A percentile compares a stretch with the other conserved stretches of the same genome.
Conservation (phyloP, 2,329 filamentous ascomycete genomes). For the Geosmithia flava region DNA sequence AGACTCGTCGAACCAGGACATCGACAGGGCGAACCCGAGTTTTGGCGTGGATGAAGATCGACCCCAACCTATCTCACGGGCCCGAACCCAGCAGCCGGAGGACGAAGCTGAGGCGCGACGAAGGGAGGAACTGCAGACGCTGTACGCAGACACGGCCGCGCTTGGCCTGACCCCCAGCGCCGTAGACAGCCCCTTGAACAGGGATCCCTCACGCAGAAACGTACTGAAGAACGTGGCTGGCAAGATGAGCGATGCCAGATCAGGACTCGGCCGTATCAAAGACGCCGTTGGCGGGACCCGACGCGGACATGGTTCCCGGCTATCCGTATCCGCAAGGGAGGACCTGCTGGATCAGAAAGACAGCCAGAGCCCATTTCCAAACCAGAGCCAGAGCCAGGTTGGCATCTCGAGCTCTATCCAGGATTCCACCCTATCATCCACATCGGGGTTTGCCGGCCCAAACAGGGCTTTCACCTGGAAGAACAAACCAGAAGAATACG, state of each 20-base stretch:
- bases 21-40: constrained; percentile 31
- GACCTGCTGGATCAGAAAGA: constrained; percentile 21
- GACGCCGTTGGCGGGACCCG: constrained; percentile 59
- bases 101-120: constrained; percentile 33
- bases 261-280: constrained; percentile 74
- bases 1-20: constrained; percentile 32
- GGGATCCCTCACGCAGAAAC: constrained; percentile 47
- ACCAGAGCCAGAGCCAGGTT: background rate
- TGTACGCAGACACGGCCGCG: constrained; percentile 29
- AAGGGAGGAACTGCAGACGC: constrained; percentile 29
- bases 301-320: constrained; percentile 39
- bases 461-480: constrained; percentile 51
- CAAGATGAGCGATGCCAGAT: constrained; percentile 68
- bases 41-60: constrained; percentile 41
- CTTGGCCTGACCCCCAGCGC: constrained; percentile 33
- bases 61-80: constrained; percentile 23
- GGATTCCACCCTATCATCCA: constrained; percentile 2
- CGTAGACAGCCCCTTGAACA: constrained; percentile 35
- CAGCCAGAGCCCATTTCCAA: background rate
- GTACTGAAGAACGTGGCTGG: constrained; percentile 72
- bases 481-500: constrained; percentile 49
- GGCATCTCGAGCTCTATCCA: no score
- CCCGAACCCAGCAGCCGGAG: constrained; percentile 38
- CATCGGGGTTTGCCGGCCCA: background rate
- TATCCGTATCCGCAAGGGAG: constrained; percentile 36